Evolutionary conservation across 176 grass and related monocot genomes (phyloP).

Genomic region (Ampelocalamus luodianensis): DNA sequence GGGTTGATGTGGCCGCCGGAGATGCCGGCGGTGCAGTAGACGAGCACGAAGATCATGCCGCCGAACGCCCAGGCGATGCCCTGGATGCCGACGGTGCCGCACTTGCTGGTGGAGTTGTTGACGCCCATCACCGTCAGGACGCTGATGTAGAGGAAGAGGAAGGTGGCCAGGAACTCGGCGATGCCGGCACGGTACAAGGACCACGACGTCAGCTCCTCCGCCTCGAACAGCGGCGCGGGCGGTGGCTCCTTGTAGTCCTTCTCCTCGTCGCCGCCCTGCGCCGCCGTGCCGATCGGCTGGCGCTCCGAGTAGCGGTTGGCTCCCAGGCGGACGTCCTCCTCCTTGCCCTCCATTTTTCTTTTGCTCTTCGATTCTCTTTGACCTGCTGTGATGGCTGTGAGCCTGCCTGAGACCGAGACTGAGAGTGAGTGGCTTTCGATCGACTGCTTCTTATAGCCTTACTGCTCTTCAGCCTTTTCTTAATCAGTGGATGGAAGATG

Average conservation of each 20-base stretch:
- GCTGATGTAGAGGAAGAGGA: constrained; percentile 90
- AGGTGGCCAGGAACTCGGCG: constrained; percentile 90
- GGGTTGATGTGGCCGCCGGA: constrained; percentile 96
- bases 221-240: constrained; percentile 74
- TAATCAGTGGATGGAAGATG: constrained; percentile 16
- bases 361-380: not conserved
- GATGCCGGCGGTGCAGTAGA: constrained; percentile 96
- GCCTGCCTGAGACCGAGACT: no score
- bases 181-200: constrained; percentile 93
- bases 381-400: not conserved
- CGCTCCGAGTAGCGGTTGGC: constrained; percentile 79
- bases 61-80: constrained; percentile 95
- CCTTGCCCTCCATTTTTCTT: constrained; percentile 69
- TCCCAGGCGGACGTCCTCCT: constrained; percentile 81
- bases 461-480: not conserved
- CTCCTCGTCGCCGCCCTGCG: constrained; percentile 60
- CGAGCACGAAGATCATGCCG: constrained; percentile 93
- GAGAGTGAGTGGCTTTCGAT: not conserved
- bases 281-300: constrained; percentile 86
- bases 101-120: constrained; percentile 54
- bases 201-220: constrained; percentile 73
- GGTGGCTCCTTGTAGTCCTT: constrained; percentile 93
- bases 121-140: constrained; percentile 82
- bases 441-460: constrained; percentile 37
- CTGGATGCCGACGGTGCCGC: constrained; percentile 77